A percentile compares a stretch with the other conserved stretches of the same genome.
Evolutionary conservation across 352 stramenopile species (phyloP).

Genomic region (Globisporangium sylvaticum): DNA sequence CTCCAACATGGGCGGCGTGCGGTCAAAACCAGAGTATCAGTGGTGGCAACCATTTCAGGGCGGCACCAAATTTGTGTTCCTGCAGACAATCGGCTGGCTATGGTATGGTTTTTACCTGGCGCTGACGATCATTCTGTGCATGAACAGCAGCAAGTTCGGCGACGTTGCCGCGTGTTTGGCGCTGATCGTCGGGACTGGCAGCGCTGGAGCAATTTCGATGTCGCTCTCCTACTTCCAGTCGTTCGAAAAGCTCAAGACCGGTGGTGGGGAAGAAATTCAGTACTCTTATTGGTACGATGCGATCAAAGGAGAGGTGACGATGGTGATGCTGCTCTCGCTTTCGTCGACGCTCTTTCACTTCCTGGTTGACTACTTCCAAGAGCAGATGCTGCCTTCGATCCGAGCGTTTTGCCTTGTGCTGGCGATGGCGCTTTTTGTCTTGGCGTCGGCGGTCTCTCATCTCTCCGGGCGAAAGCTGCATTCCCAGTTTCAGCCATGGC

Average conservation of each 20-base stretch:
- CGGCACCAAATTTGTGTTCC: slow-evolving; percentile 55
- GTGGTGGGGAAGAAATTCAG: neutral
- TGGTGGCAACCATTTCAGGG: slow-evolving; percentile 57
- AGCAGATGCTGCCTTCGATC: slow-evolving; percentile 15
- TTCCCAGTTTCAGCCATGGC: slow-evolving; percentile 29
- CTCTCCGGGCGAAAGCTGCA: slow-evolving; percentile 26
- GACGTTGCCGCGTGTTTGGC: slow-evolving; percentile 24
- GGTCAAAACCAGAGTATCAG: slow-evolving; percentile 21
- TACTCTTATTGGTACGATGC: neutral
- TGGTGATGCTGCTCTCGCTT: slow-evolving; percentile 37
- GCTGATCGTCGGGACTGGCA: slow-evolving; percentile 29
- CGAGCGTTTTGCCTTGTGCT: slow-evolving; percentile 22
- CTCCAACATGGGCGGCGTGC: slow-evolving; percentile 34
- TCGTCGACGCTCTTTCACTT: slow-evolving; percentile 34
- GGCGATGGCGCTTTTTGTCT: slow-evolving; percentile 22
- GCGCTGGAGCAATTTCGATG: slow-evolving; percentile 23
- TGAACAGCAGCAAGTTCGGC: slow-evolving; percentile 33
- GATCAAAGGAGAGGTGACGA: slow-evolving; percentile 29
- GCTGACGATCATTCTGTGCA: slow-evolving; percentile 29
- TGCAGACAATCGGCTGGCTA: slow-evolving; percentile 55
- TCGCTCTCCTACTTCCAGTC: slow-evolving; percentile 38
- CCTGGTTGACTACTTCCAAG: slow-evolving; percentile 34
- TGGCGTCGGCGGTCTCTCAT: slow-evolving; percentile 32
- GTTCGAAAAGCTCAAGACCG: neutral
- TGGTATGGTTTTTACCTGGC: slow-evolving; percentile 53